Conservation (phyloP, 169 alveolate species). For the Plasmodium chabaudi region DNA sequence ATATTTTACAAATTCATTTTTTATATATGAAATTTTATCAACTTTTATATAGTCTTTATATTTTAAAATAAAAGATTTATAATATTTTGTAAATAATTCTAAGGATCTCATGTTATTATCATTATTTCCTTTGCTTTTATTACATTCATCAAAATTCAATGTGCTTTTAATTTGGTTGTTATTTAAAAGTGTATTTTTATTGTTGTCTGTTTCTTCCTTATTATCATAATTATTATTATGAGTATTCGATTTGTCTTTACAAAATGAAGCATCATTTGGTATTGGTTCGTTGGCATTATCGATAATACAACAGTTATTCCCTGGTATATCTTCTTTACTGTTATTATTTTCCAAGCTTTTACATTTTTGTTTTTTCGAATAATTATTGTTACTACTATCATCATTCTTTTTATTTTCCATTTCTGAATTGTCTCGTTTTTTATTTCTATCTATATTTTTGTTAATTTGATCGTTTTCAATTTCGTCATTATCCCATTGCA, state of each 20-base stretch:
- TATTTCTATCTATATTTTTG: background rate
- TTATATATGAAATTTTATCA: slow-evolving; percentile 29
- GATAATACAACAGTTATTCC: background rate
- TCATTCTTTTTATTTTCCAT: background rate
- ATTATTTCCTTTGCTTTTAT: background rate
- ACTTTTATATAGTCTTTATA: slow-evolving; percentile 33
- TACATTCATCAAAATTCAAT: background rate
- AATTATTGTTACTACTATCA: background rate
- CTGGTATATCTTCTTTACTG: background rate
- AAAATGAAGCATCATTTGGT: background rate
- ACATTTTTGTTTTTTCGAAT: background rate
- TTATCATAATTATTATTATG: background rate
- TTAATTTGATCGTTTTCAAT: slow-evolving; percentile 31
- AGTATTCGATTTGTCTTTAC: background rate
- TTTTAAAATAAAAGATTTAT: slow-evolving; percentile 26
- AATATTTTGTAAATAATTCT: slow-evolving; percentile 43
- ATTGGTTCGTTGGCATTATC: background rate
- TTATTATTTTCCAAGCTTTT: background rate
- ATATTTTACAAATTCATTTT: slow-evolving; percentile 50
- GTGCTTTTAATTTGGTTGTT: background rate
- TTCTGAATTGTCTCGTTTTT: background rate
- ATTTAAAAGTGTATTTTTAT: background rate
- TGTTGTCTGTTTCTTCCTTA: background rate
- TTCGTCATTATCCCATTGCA: slow-evolving; percentile 32
- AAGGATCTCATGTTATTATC: background rate